Percentiles rank a stretch among this genome's conserved stretches.
Evolutionary conservation across 805 yeast genomes (phyloP).

Genomic region (Zygosaccharomyces siamensis): DNA sequence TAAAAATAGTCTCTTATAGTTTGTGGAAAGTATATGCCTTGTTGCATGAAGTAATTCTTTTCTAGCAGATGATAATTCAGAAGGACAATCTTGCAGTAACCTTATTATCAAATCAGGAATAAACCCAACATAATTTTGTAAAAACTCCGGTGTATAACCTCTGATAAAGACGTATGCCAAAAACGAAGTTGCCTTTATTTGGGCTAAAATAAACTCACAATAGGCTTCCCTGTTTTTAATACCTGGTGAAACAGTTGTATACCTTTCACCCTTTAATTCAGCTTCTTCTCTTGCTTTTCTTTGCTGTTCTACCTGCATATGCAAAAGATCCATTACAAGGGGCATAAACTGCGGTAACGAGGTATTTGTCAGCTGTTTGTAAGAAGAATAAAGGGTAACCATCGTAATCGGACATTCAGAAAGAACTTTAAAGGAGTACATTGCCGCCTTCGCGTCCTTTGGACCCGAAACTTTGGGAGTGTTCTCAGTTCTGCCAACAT

Average conservation of each 20-base stretch:
- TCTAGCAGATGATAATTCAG: slow-evolving; percentile 84
- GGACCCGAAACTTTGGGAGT: slow-evolving; percentile 16
- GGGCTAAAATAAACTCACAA: slow-evolving; percentile 86
- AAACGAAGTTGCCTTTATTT: slow-evolving; percentile 93
- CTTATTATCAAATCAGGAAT: slow-evolving; percentile 87
- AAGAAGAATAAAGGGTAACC: slow-evolving; percentile 86
- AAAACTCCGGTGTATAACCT: slow-evolving; percentile 65
- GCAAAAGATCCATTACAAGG: slow-evolving; percentile 65
- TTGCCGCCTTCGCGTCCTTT: slow-evolving; percentile 57
- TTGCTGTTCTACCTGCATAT: slow-evolving; percentile 80
- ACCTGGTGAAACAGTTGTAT: slow-evolving; percentile 67
- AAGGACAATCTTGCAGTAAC: slow-evolving; percentile 89
- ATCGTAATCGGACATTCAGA: slow-evolving; percentile 97
- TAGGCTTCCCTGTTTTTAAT: slow-evolving; percentile 73
- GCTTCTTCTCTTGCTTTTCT: slow-evolving; percentile 56
- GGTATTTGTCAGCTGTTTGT: slow-evolving; percentile 66
- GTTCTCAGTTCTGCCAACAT: not conserved
- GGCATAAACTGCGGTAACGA: slow-evolving; percentile 78
- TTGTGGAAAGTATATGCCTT: slow-evolving; percentile 89
- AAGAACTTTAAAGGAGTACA: slow-evolving; percentile 81
- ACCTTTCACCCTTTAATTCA: slow-evolving; percentile 51
- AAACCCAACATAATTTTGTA: slow-evolving; percentile 49
- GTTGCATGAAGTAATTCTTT: slow-evolving; percentile 92
- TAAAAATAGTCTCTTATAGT: slow-evolving; percentile 72
- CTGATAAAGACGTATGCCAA: slow-evolving; percentile 87